Evolutionary conservation across 495 filamentous ascomycete genomes (phyloP).

Genomic region (Penicillium steckii): DNA sequence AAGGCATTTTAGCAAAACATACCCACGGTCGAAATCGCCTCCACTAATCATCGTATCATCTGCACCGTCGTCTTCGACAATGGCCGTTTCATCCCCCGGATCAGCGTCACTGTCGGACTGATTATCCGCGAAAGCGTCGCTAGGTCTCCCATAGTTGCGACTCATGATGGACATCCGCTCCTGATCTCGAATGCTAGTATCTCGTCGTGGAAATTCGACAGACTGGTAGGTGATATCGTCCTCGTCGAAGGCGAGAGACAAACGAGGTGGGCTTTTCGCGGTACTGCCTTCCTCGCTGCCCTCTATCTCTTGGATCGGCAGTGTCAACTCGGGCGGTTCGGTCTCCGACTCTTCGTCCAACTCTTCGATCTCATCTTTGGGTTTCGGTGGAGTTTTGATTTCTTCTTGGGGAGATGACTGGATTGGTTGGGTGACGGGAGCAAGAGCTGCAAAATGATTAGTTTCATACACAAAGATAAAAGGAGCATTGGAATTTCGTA

Average conservation of each 20-base stretch:
- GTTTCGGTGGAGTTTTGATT: constrained; percentile 24
- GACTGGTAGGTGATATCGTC: constrained; percentile 67
- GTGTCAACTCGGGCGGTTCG: constrained; percentile 63
- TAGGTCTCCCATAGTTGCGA: constrained; percentile 56
- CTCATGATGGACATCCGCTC: constrained; percentile 53
- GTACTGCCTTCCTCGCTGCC: constrained; percentile 46
- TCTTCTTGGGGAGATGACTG: constrained; percentile 55
- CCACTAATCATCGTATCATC: constrained; percentile 34
- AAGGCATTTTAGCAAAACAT: constrained; percentile 11
- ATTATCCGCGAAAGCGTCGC: constrained; percentile 58
- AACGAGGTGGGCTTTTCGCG: constrained; percentile 56
- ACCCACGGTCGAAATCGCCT: constrained; percentile 45
- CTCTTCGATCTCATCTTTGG: constrained; percentile 49
- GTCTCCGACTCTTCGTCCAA: constrained; percentile 64
- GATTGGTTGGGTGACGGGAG: constrained; percentile 55
- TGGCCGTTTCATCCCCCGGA: constrained; percentile 41
- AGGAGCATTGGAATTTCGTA: too few relatives aligned
- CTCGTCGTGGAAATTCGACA: constrained; percentile 67
- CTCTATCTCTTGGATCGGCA: constrained; percentile 60
- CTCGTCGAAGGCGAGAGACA: constrained; percentile 63
- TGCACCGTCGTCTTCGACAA: constrained; percentile 34
- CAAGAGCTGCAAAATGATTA: constrained; percentile 45
- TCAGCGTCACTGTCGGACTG: constrained; percentile 52
- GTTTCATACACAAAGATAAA: background rate
- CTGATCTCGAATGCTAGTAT: constrained; percentile 49